Conservation (phyloP, 352 stramenopile genomes). For the Phytophthora europaea region DNA sequence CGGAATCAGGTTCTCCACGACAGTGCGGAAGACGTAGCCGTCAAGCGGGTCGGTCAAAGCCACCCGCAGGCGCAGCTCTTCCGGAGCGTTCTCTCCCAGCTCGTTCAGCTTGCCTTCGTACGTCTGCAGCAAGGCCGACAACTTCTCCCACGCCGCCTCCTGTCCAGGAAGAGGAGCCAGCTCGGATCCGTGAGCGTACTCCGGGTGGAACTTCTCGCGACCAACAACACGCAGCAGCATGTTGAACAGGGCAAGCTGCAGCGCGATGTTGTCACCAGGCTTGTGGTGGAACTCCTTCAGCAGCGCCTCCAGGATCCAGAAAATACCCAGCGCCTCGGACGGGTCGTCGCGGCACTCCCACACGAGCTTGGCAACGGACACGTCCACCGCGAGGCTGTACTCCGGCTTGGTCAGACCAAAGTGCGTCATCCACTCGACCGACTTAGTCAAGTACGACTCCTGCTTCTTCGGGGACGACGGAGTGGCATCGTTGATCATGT, state of each 20-base stretch:
- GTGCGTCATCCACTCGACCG: conserved; percentile 92
- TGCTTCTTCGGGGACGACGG: conserved; percentile 47
- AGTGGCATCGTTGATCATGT: conserved; percentile 60
- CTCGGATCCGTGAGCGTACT: conserved; percentile 72
- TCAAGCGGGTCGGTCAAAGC: conserved; percentile 81
- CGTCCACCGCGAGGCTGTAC: conserved; percentile 78
- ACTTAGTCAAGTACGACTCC: conserved; percentile 89
- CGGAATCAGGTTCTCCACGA: conserved; percentile 90
- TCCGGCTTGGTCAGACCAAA: conserved; percentile 83
- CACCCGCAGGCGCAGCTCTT: conserved; percentile 77
- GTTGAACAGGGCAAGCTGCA: conserved; percentile 88
- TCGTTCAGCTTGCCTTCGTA: conserved; percentile 84
- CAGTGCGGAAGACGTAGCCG: conserved; percentile 88
- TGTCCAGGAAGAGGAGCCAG: conserved; percentile 75
- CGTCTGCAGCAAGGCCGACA: conserved; percentile 66
- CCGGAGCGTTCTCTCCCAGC: conserved; percentile 68
- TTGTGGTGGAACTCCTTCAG: conserved; percentile 91
- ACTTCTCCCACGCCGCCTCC: conserved; percentile 79
- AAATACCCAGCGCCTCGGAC: conserved; percentile 81
- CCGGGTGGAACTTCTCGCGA: conserved; percentile 78
- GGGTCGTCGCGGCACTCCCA: conserved; percentile 89
- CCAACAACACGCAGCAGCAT: conserved; percentile 88
- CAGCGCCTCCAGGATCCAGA: conserved; percentile 79
- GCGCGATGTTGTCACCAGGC: conserved; percentile 82
- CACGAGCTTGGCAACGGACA: conserved; percentile 81